These are phyloP conservation scores for Danielia oregonensis DNA, from an alignment of 805 yeast genomes.

Conservation along the genomic window DNA sequence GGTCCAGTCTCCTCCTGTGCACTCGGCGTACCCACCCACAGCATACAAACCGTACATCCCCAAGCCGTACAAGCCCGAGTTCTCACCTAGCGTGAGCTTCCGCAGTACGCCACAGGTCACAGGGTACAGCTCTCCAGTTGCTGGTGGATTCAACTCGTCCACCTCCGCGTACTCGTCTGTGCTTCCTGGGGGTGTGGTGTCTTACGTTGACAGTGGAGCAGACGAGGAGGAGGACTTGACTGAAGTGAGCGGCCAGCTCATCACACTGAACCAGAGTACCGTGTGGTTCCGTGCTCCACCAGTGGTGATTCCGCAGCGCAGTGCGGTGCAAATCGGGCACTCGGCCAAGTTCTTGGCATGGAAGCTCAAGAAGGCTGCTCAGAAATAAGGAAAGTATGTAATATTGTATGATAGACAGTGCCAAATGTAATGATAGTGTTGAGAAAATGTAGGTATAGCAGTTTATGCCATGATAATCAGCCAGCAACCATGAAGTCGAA, in stretches of 20 bases:
- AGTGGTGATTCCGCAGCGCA: constrained; percentile 28
- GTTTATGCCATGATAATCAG: too few relatives aligned
- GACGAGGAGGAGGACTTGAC: constrained; percentile 5
- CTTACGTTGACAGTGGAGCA: constrained; percentile 22
- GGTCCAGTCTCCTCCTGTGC: constrained; percentile 1
- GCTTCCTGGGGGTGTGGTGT: constrained; percentile 36
- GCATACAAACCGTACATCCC: constrained; percentile 1
- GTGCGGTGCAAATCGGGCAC: constrained; percentile 54
- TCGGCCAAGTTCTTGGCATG: constrained; percentile 67
- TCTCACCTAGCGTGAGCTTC: constrained; percentile 1
- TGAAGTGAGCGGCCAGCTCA: constrained; percentile 11
- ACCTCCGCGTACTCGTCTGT: constrained; percentile 34
- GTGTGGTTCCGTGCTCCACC: constrained; percentile 74
- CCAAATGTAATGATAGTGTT: too few relatives aligned
- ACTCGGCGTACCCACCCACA: constrained; percentile 2
- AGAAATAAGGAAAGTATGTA: not conserved
- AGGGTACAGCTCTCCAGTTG: constrained; percentile 10
- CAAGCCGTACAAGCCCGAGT: constrained; percentile 1
- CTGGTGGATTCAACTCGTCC: constrained; percentile 23
- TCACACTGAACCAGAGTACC: constrained; percentile 9
- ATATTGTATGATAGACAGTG: too few relatives aligned
- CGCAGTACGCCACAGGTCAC: constrained; percentile 13
- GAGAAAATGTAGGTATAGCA: too few relatives aligned
- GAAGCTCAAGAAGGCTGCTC: constrained; percentile 9
- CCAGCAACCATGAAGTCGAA: too few relatives aligned